Conservation (phyloP, 2,329 filamentous ascomycete genomes). For the Diplodia intermedia region DNA sequence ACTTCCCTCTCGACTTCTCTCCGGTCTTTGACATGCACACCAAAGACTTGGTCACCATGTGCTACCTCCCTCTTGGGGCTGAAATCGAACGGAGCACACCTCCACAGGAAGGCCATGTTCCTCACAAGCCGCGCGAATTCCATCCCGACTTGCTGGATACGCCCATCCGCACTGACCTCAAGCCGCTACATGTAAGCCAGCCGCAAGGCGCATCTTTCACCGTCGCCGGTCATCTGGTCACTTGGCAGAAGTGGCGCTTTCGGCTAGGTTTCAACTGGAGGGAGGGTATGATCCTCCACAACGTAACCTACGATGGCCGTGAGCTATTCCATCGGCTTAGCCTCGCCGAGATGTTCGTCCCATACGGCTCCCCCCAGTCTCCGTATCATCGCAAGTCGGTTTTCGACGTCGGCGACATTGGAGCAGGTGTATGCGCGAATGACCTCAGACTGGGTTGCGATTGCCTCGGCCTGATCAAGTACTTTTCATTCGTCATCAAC, state of each 20-base stretch:
- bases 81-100: conserved; percentile 43
- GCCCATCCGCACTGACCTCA: conserved; percentile 35
- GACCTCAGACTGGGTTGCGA: conserved; percentile 54
- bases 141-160: conserved; percentile 37
- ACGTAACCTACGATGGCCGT: conserved; percentile 50
- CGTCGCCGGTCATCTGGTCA: conserved; percentile 36
- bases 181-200: conserved; percentile 38
- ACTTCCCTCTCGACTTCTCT: conserved; percentile 63
- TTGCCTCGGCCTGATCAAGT: conserved; percentile 55
- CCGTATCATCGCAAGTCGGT: conserved; percentile 54
- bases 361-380: conserved; percentile 52
- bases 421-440: conserved; percentile 53
- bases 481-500: conserved; percentile 51
- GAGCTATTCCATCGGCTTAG: conserved; percentile 53
- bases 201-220: conserved; percentile 41
- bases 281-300: conserved; percentile 53
- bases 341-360: conserved; percentile 55
- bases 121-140: conserved; percentile 44
- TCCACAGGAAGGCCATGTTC: conserved; percentile 53
- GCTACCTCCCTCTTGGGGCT: conserved; percentile 52
- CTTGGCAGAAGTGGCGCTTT: conserved; percentile 55
- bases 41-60: conserved; percentile 59
- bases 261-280: conserved; percentile 56
- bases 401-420: conserved; percentile 55
- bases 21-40: conserved; percentile 59